Conservation (phyloP, 2,329 filamentous ascomycete genomes). For the Monilinia fructicola region DNA sequence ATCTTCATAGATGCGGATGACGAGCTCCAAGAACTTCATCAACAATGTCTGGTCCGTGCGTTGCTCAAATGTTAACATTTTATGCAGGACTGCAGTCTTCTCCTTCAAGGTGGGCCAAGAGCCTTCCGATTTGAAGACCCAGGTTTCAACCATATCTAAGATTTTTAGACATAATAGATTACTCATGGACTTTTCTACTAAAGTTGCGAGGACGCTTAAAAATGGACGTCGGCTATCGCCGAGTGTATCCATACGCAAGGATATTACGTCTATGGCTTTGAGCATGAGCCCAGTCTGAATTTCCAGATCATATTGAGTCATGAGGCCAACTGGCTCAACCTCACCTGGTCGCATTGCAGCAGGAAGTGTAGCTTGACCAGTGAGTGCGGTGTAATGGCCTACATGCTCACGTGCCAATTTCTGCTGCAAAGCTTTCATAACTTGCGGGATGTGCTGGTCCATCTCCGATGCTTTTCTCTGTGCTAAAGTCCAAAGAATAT, state of each 20-base stretch:
- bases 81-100: slow-evolving; percentile 97
- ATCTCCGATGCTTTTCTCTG: slow-evolving; percentile 82
- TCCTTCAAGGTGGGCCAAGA: slow-evolving; percentile 97
- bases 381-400: slow-evolving; percentile 64
- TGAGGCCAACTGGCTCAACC: slow-evolving; percentile 54
- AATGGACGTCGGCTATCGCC: slow-evolving; percentile 91
- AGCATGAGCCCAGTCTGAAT: slow-evolving; percentile 90
- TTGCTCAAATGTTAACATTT: slow-evolving; percentile 95
- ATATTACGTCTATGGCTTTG: slow-evolving; percentile 91
- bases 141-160: slow-evolving; percentile 86
- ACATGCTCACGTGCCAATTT: slow-evolving; percentile 95
- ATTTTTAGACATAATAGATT: slow-evolving; percentile 88
- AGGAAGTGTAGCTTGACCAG: slow-evolving; percentile 48
- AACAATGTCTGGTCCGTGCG: slow-evolving; percentile 80
- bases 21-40: slow-evolving; percentile 89
- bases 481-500: slow-evolving; percentile 88
- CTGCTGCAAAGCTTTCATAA: slow-evolving; percentile 91
- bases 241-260: slow-evolving; percentile 86
- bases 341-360: slow-evolving; percentile 45
- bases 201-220: slow-evolving; percentile 87
- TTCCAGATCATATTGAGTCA: slow-evolving; percentile 76
- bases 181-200: slow-evolving; percentile 93
- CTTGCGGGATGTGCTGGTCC: slow-evolving; percentile 79
- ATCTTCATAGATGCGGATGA: slow-evolving; percentile 97
- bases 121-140: slow-evolving; percentile 94